Evolutionary conservation across 2,329 filamentous ascomycete genomes (phyloP).

Genomic region (Atkinsonella texensis): DNA sequence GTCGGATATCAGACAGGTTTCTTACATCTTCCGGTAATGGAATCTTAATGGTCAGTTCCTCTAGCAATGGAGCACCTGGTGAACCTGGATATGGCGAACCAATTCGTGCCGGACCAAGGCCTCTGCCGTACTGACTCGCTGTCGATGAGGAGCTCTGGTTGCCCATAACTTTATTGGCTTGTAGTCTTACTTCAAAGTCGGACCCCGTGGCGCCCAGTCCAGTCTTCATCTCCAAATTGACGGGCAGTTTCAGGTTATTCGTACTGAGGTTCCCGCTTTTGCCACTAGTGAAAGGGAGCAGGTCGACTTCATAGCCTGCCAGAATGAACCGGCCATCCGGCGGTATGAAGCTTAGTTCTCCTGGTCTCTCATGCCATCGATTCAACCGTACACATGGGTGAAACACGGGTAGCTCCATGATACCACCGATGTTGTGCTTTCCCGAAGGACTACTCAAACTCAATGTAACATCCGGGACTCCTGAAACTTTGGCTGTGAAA

Average conservation of each 20-base stretch:
- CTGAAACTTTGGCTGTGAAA: constrained; percentile 90
- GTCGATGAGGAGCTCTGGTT: constrained; percentile 20
- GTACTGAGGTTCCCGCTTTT: constrained; percentile 41
- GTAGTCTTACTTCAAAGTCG: constrained; percentile 80
- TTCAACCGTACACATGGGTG: constrained; percentile 88
- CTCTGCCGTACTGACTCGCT: constrained; percentile 28
- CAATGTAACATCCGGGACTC: constrained; percentile 80
- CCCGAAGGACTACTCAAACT: constrained; percentile 70
- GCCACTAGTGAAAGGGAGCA: constrained; percentile 59
- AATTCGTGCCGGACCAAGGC: constrained; percentile 28
- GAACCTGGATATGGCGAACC: constrained; percentile 37
- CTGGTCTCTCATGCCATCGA: constrained; percentile 80
- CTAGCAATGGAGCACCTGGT: constrained; percentile 49
- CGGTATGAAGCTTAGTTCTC: constrained; percentile 89
- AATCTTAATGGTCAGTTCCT: constrained; percentile 67
- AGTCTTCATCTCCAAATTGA: constrained; percentile 70
- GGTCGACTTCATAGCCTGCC: constrained; percentile 86
- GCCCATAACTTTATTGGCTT: constrained; percentile 54
- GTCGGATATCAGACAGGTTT: constrained; percentile 70
- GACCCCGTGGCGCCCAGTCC: constrained; percentile 61
- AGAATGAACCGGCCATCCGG: constrained; percentile 90
- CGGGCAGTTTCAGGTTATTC: constrained; percentile 66
- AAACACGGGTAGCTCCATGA: constrained; percentile 84
- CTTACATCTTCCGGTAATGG: constrained; percentile 70
- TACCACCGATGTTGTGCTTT: constrained; percentile 59